Conservation (phyloP, 495 filamentous ascomycete genomes). For the Hypoxylon fragiforme region DNA sequence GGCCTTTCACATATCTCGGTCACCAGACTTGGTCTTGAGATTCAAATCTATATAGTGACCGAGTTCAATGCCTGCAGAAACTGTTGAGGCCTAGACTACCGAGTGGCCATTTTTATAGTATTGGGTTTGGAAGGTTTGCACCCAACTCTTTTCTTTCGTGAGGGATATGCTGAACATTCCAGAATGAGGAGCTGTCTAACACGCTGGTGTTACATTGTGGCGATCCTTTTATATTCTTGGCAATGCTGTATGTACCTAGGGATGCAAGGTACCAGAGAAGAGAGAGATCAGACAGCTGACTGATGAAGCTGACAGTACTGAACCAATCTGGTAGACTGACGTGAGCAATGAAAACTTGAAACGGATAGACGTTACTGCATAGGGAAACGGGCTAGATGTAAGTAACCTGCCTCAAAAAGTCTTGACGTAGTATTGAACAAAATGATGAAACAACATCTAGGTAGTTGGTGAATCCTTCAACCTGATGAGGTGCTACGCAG, state of each 20-base stretch:
- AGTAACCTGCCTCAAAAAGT: conserved; percentile 4
- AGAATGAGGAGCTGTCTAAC: not conserved
- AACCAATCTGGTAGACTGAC: conserved; percentile 11
- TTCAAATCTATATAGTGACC: too few species aligned
- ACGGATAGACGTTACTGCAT: not conserved
- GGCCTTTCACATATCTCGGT: too few species aligned
- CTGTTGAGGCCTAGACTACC: not conserved
- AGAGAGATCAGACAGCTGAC: conserved; percentile 7
- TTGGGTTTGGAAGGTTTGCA: too few species aligned
- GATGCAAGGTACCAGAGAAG: conserved; percentile 29
- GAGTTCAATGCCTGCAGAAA: too few species aligned
- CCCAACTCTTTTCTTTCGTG: too few species aligned
- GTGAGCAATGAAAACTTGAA: conserved; percentile 19
- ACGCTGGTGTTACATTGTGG: not conserved
- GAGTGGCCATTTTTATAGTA: not conserved
- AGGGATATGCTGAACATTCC: too few species aligned
- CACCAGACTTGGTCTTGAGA: too few species aligned
- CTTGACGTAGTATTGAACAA: conserved; percentile 20
- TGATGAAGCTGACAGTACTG: conserved; percentile 2
- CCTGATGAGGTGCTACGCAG: conserved; percentile 3
- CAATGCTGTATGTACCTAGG: not conserved
- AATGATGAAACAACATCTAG: conserved; percentile 29
- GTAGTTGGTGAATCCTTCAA: conserved; percentile 28
- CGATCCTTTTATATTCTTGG: not conserved
- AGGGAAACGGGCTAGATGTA: conserved; percentile 4